phyloP scores from a whole-genome alignment of 169 alveolate genomes.

The Plasmodium adleri region DNA sequence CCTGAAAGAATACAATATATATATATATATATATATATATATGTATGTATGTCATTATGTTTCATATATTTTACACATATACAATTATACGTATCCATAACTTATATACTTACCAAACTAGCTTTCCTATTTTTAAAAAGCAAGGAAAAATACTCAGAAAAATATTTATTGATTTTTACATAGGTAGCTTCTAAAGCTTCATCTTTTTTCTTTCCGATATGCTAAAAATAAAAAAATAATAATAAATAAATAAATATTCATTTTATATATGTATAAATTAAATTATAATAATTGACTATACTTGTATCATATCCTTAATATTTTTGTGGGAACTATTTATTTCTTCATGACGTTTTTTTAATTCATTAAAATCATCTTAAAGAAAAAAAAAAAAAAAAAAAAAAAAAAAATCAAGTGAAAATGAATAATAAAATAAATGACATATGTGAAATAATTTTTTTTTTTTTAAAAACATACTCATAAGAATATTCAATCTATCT shows the following conservation, averaged over 20 bases:
- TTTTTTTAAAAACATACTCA: slow-evolving; percentile 45
- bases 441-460: background rate
- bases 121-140: slow-evolving; percentile 76
- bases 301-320: slow-evolving; percentile 76
- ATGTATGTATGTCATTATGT: background rate
- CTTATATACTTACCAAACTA: slow-evolving; percentile 28
- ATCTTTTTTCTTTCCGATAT: slow-evolving; percentile 75
- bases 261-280: too few relatives aligned
- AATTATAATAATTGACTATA: background rate
- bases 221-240: slow-evolving; percentile 25
- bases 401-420: background rate
- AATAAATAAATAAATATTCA: slow-evolving; percentile 3
- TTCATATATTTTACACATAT: too few relatives aligned
- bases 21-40: background rate
- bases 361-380: slow-evolving; percentile 68
- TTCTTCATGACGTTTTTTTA: slow-evolving; percentile 68
- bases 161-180: slow-evolving; percentile 67
- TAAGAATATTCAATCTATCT: slow-evolving; percentile 55
- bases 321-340: slow-evolving; percentile 44
- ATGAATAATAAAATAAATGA: background rate
- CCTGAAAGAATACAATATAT: slow-evolving; percentile 11
- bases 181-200: slow-evolving; percentile 76
- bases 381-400: slow-evolving; percentile 8
- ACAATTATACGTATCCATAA: too few relatives aligned
- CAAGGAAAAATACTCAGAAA: slow-evolving; percentile 67